Evolutionary conservation across 83 land plant species (phyloP).

Genomic region (Isoetes engelmannii): DNA sequence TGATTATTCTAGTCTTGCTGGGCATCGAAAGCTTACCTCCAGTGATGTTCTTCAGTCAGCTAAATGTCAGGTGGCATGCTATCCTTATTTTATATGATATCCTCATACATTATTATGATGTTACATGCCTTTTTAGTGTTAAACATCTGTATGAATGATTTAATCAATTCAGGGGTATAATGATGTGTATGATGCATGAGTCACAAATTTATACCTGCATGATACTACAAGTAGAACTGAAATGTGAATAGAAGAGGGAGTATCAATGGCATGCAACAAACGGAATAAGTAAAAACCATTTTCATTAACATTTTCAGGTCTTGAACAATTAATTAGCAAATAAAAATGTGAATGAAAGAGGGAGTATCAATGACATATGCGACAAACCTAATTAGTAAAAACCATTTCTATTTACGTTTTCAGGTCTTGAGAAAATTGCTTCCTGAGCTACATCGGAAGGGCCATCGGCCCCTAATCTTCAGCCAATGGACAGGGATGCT

Average conservation of each 20-base stretch:
- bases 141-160: constrained; percentile 4
- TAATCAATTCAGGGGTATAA: not conserved
- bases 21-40: constrained; percentile 47
- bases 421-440: constrained; percentile 76
- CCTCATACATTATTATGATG: not conserved
- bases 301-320: no score
- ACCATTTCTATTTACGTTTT: not conserved
- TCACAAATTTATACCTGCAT: no score
- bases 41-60: constrained; percentile 70
- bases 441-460: constrained; percentile 52
- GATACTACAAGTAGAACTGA: no score
- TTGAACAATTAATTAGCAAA: no score
- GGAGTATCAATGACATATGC: no score
- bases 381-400: no score
- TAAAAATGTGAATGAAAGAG: no score
- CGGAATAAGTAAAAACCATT: no score
- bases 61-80: constrained; percentile 73
- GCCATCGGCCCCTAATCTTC: constrained; percentile 90
- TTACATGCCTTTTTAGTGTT: not conserved
- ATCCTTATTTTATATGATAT: not conserved
- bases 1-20: constrained; percentile 41
- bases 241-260: no score
- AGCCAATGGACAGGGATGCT: constrained; percentile 99
- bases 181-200: constrained; percentile 1
- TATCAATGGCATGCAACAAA: no score